Evolutionary conservation across 257 asterid genomes (phyloP).

Genomic region (Cordia subcordata): DNA sequence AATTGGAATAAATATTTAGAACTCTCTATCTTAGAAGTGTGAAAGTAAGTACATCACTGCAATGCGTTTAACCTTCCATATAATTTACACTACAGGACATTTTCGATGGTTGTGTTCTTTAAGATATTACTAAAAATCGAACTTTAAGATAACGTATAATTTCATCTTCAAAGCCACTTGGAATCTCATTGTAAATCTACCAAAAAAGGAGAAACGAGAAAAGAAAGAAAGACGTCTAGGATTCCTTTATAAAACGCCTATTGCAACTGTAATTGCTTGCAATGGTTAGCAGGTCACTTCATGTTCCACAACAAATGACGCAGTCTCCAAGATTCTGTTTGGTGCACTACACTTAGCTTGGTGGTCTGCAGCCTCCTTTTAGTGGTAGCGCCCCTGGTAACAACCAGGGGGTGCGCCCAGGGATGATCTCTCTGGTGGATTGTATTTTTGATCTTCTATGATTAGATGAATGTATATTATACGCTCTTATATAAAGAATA

Average conservation of each 20-base stretch:
- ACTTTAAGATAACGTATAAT: not conserved
- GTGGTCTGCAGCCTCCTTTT: not conserved
- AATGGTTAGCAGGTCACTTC: conserved; percentile 9
- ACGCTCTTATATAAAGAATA: too few species aligned
- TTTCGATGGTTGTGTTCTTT: not conserved
- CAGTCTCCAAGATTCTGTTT: conserved; percentile 16
- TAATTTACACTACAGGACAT: not conserved
- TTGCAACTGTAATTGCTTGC: conserved; percentile 10
- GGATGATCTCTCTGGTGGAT: too few species aligned
- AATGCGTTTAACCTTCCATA: not conserved
- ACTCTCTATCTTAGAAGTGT: too few species aligned
- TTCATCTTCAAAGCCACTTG: not conserved
- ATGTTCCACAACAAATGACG: conserved; percentile 8
- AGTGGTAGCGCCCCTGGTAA: too few species aligned
- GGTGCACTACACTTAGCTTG: conserved; percentile 2
- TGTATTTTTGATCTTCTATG: too few species aligned
- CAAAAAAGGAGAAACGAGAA: too few species aligned
- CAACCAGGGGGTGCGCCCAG: too few species aligned
- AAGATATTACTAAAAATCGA: too few species aligned
- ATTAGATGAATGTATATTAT: too few species aligned
- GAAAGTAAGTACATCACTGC: not conserved
- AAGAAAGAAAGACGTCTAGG: not conserved
- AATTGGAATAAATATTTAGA: too few species aligned
- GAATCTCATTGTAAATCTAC: not conserved
- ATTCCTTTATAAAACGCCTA: not conserved